Evolutionary conservation across 2,329 filamentous ascomycete genomes (phyloP).

Genomic region (Phaeosphaeriaceae sp.): DNA sequence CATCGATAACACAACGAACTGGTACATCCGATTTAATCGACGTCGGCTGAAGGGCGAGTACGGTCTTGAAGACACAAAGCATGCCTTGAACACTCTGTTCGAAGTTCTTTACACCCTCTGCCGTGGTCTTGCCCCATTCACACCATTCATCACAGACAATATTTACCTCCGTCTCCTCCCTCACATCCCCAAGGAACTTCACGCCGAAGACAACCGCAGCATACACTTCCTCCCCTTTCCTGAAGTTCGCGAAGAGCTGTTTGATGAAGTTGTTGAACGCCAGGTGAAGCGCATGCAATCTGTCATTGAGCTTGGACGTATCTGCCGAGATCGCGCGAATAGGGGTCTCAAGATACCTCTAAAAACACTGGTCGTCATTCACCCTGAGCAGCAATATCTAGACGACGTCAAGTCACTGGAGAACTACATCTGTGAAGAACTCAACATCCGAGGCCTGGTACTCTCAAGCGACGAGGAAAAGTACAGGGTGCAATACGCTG

Average conservation of each 20-base stretch:
- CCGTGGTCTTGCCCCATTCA: constrained; percentile 89
- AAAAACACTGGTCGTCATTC: constrained; percentile 87
- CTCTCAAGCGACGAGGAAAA: constrained; percentile 85
- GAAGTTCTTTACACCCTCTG: constrained; percentile 91
- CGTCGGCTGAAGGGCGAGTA: constrained; percentile 89
- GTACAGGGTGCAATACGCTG: constrained; percentile 91
- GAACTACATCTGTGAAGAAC: constrained; percentile 87
- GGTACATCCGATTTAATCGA: constrained; percentile 96
- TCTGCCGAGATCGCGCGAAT: constrained; percentile 82
- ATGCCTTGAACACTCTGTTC: constrained; percentile 92
- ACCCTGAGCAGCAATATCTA: constrained; percentile 80
- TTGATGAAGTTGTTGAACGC: constrained; percentile 84
- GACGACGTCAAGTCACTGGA: constrained; percentile 86
- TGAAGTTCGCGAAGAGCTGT: constrained; percentile 84
- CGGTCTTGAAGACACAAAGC: constrained; percentile 82
- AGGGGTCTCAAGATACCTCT: constrained; percentile 90
- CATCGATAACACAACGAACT: constrained; percentile 97
- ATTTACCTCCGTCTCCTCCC: constrained; percentile 86
- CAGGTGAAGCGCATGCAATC: constrained; percentile 90
- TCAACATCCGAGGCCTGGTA: constrained; percentile 86
- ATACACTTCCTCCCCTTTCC: constrained; percentile 94
- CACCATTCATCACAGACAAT: constrained; percentile 91
- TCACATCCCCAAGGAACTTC: constrained; percentile 76
- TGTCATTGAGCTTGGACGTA: constrained; percentile 88
- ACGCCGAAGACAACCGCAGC: constrained; percentile 76